Evolutionary conservation across 202 grass and related monocot genomes (phyloP), one percentile per base, ranked within the genome.

Genomic region (Zoysia matrella): DNA sequence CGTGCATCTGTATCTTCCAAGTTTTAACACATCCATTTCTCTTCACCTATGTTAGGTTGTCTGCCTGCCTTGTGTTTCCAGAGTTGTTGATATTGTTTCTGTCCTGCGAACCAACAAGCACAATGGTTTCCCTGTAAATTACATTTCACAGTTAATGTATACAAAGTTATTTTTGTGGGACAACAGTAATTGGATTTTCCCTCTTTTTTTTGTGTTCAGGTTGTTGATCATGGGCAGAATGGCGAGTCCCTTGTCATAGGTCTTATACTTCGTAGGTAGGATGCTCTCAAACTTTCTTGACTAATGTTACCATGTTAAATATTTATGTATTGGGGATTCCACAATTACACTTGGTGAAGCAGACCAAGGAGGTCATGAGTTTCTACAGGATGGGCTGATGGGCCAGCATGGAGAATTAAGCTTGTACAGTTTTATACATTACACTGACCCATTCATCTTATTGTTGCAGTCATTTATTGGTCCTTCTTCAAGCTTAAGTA

Each of bases 51-150:
- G 66, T 78, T 76, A 99, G 96, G 93, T 99, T 83, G 87, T 89
- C 11, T 88, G 74, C 50, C 87, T 99, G 51, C 84, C 89, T 60
- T 93, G 93, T 61, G 82, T 95, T 90, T 92, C 90, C 65, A 91
- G 86, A 90, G 65, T 99, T 43, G 60, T 87, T 49, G 85, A 99
- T 69, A 84, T 99, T 67, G 58, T 95, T 78, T 95, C 93, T 53
- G 78, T 95, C 74, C 81, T 99, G 83, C 79, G 72, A 87, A 95
- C 77, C 72, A 95, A 87, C 85, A 91, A 92, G 7, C 96, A 99
- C 63, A 99, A 95, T 84, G 96, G 96, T 74, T 99, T 93, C 71
- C 96, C 96, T 62, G 96, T 99, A 92, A 92, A 92, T 89, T 70
- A 79, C 49, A 6, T 65, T 14, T 65, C 4, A 1, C 64, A 36